Conservation (phyloP, 1,284 basidiomycete species). For the Ceratobasidium sp. region DNA sequence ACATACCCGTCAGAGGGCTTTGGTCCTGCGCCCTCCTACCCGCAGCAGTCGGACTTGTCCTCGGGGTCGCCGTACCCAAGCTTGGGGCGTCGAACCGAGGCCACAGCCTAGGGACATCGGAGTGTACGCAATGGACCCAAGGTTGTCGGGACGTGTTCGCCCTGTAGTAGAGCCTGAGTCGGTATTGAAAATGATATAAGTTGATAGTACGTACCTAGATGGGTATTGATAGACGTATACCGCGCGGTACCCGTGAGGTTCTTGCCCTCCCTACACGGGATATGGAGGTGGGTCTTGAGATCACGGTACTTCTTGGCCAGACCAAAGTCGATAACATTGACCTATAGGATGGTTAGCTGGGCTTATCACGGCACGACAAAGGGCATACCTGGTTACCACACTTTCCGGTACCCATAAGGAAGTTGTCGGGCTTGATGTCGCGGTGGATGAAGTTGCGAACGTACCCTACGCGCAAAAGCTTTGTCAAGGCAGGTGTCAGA, state of each 20-base stretch:
- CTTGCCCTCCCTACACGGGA: conserved; percentile 93
- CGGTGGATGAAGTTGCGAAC: conserved; percentile 4
- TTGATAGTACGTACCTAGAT: conserved; percentile 62
- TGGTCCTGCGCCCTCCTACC: no score
- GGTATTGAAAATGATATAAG: no score
- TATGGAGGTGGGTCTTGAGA: conserved; percentile 98
- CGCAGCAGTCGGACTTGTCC: background rate
- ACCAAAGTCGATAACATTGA: conserved; percentile 99
- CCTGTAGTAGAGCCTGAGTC: conserved; percentile 58
- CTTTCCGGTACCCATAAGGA: conserved; percentile 57
- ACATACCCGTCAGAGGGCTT: background rate
- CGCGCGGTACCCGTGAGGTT: conserved; percentile 98
- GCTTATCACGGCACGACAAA: conserved; percentile 53
- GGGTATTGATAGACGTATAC: conserved; percentile 99
- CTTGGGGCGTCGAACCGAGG: no score
- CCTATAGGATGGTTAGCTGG: no score
- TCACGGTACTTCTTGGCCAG: conserved; percentile 99
- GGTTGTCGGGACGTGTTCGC: conserved; percentile 93
- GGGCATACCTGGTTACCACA: conserved; percentile 87
- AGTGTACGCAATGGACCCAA: conserved; percentile 95
- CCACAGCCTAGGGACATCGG: no score
- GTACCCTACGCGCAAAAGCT: no score
- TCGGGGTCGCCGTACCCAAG: no score
- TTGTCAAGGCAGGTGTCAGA: no score
- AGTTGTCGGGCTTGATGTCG: conserved; percentile 23